Conservation (phyloP, 2,329 filamentous ascomycete species). For the Epichloe scottii region DNA sequence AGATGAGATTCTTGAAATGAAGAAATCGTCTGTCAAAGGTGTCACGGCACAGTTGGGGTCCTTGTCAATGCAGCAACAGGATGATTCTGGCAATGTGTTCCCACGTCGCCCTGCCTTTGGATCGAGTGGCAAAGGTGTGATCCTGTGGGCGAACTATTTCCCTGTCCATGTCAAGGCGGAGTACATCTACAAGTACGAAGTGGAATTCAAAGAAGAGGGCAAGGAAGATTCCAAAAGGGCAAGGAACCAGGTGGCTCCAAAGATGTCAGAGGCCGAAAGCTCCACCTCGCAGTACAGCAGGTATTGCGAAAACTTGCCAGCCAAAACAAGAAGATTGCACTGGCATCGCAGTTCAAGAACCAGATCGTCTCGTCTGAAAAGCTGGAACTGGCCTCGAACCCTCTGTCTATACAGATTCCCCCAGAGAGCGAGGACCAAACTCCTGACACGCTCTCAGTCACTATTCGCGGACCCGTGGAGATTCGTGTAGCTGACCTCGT, state of each 20-base stretch:
- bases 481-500: conserved; percentile 28
- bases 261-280: conserved; percentile 30
- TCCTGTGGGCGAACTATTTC: conserved; percentile 45
- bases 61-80: conserved; percentile 16
- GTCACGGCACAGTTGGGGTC: conserved; percentile 25
- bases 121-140: conserved; percentile 25
- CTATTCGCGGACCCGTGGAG: conserved; percentile 26
- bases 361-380: conserved; percentile 29
- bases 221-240: conserved; percentile 22
- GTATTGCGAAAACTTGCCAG: conserved; percentile 23
- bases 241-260: conserved; percentile 8
- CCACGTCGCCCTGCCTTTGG: conserved; percentile 39
- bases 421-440: conserved; percentile 18
- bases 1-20: conserved; percentile 22
- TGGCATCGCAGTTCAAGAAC: conserved; percentile 39
- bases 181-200: conserved; percentile 31
- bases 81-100: conserved; percentile 18
- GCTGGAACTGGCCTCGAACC: conserved; percentile 22
- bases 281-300: conserved; percentile 27
- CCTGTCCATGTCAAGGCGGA: conserved; percentile 25
- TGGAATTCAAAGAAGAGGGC: conserved; percentile 28
- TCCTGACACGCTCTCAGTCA: conserved; percentile 26
- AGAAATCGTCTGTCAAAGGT: conserved; percentile 16
- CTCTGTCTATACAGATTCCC: conserved; percentile 23
- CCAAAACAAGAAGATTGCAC: conserved; percentile 16